These are phyloP conservation scores for Sanghuangporus baumii DNA, from an alignment of 1,284 basidiomycete genomes.

Conservation along the genomic window DNA sequence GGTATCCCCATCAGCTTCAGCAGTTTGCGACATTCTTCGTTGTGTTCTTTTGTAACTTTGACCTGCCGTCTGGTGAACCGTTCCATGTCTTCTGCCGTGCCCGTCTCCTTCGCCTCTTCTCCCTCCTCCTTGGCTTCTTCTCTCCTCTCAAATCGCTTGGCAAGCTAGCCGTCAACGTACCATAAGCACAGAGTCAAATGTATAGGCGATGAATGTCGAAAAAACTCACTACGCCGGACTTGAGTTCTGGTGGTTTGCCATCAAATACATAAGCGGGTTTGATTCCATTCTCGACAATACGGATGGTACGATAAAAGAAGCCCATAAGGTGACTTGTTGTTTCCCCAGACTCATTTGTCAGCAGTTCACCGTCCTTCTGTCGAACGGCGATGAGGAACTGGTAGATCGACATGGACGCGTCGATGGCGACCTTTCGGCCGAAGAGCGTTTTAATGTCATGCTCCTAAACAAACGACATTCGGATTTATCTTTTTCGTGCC, in stretches of 20 bases:
- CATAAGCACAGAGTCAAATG: neutral
- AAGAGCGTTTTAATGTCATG: constrained; percentile 97
- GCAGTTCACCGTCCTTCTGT: constrained; percentile 93
- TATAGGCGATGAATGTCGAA: constrained; percentile 5
- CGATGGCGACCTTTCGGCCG: constrained; percentile 97
- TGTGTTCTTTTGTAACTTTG: constrained; percentile 93
- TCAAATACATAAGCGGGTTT: constrained; percentile 99
- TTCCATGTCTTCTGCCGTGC: constrained; percentile 89
- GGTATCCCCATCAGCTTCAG: constrained; percentile 97
- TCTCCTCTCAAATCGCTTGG: constrained; percentile 86
- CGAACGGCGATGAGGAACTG: constrained; percentile 98
- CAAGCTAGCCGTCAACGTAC: constrained; percentile 48
- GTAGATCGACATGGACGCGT: constrained; percentile 94
- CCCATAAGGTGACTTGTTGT: constrained; percentile 98
- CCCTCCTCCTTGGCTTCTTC: constrained; percentile 93
- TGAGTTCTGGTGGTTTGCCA: constrained; percentile 96
- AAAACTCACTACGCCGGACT: constrained; percentile 85
- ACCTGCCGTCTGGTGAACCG: constrained; percentile 89
- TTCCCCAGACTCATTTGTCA: constrained; percentile 95
- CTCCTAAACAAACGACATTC: constrained; percentile 39
- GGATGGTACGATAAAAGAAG: constrained; percentile 94
- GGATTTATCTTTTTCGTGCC: neutral
- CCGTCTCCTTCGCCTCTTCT: constrained; percentile 94
- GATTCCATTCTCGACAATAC: constrained; percentile 99
- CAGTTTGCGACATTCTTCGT: constrained; percentile 89